Base-by-base conservation (phyloP, 2,329 filamentous ascomycete genomes). In the Exserohilum turcica region DNA sequence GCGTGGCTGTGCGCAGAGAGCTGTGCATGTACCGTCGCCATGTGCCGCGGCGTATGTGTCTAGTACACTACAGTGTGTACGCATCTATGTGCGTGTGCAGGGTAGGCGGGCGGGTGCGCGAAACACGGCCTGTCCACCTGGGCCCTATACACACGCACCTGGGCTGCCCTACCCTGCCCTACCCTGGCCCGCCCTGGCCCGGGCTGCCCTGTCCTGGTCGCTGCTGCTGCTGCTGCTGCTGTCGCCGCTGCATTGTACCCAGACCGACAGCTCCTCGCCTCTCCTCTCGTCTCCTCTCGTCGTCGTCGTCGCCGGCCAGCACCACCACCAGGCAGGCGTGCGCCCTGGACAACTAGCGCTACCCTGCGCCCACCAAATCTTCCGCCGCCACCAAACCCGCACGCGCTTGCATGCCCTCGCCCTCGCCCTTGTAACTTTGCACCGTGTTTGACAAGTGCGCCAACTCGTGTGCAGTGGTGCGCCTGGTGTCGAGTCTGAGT, bases 341-440 rank as follows among this genome's bases (percentile, higher is more conserved):
- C 21, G 38, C 38, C 38, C 38, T 40, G 38, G 38, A 16, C 38
- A 16, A 28, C 36, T 52, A 52, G 49, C 49, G 49, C 43, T 8
- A 16, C 38, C n/a, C 24, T 10, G 24, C 36, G 36, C 36, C 49
- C 50, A 46, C 50, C 50, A 38, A 48, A 48, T 48, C 36, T 52
- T 47, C 43, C 49, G 36, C 38, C 16, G 7, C 38, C 48, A 47
- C 28, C n/a, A 36, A 35, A n/a, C n/a, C 49, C 36, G 38, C 38
- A 21, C 9, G 21, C 13, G 38, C 32, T 43, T 44, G 27, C 47
- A 31, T 37, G 16, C 31, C n/a, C 44, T 46, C 48, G 39, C 39
- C 32, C 21, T 16, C 43, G 27, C 32, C 32, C 28, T 37, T 28
- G 21, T 29, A 45, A 29, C 24, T 48, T 37, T 43, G 44, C 45